Conservation (phyloP, 495 filamentous ascomycete species). For the Friedmanniomyces simplex region DNA sequence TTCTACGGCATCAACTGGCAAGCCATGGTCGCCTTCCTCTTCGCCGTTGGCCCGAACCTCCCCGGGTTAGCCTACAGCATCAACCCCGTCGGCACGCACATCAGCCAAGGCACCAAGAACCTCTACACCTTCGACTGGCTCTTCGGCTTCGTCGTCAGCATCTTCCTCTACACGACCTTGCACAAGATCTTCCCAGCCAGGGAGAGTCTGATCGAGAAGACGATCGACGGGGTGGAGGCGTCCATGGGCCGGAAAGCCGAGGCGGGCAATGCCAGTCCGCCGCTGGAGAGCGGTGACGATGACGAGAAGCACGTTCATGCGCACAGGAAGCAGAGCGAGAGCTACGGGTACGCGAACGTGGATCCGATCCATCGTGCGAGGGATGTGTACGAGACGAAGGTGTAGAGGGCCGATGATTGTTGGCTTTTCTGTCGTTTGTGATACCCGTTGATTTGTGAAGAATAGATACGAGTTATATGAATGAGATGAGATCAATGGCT, state of each 20-base stretch:
- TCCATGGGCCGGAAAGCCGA: background rate
- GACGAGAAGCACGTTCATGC: conserved; percentile 4
- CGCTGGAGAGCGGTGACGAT: background rate
- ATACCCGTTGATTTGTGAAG: no score
- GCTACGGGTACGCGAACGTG: conserved; percentile 2
- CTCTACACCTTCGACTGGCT: conserved; percentile 41
- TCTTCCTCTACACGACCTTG: conserved; percentile 38
- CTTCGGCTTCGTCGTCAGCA: conserved; percentile 41
- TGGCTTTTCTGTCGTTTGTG: no score
- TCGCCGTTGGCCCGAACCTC: conserved; percentile 51
- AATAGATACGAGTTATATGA: no score
- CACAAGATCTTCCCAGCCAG: conserved; percentile 31
- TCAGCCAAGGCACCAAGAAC: conserved; percentile 26
- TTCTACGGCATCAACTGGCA: conserved; percentile 53
- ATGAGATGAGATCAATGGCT: no score
- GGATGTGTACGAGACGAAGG: background rate
- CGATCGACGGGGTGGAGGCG: conserved; percentile 8
- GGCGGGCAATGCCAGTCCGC: background rate
- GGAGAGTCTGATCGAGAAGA: conserved; percentile 31
- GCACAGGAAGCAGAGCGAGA: background rate
- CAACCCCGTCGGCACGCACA: conserved; percentile 39
- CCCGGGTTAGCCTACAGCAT: conserved; percentile 48
- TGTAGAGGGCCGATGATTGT: no score
- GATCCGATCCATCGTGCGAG: conserved; percentile 5
- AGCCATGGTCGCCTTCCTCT: conserved; percentile 51